phyloP scores from a whole-genome alignment of 768 basidiomycete genomes.

The Leccinum fibrillosum region DNA sequence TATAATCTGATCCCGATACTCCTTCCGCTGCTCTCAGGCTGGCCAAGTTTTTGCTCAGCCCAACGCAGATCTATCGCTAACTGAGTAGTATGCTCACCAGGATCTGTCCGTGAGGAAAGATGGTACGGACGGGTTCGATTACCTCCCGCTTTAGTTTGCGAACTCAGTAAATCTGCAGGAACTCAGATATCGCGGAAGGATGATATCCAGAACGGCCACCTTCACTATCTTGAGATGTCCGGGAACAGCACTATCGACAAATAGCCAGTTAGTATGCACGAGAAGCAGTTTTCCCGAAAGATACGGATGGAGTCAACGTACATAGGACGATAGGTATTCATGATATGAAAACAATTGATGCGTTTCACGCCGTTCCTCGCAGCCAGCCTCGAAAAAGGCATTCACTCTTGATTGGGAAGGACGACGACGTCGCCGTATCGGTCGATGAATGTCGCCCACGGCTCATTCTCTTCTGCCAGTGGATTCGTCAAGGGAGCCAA shows the following conservation, averaged over 20 bases:
- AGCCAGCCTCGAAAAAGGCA: conserved; percentile 82
- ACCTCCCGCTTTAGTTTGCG: no score
- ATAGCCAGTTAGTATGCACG: conserved; percentile 2
- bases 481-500: conserved; percentile 67
- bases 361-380: conserved; percentile 60
- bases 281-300: background rate
- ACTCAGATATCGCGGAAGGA: conserved; percentile 24
- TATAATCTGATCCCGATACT: no score
- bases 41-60: no score
- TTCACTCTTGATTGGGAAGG: conserved; percentile 67
- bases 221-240: conserved; percentile 74
- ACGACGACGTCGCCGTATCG: conserved; percentile 72
- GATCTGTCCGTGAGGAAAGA: no score
- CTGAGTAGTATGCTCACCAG: no score
- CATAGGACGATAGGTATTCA: conserved; percentile 70
- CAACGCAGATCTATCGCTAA: no score
- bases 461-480: conserved; percentile 50
- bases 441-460: conserved; percentile 74
- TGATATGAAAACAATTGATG: conserved; percentile 82
- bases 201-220: conserved; percentile 81
- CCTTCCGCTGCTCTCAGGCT: no score
- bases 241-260: conserved; percentile 46
- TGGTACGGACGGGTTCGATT: no score
- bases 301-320: conserved; percentile 26
- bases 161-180: no score